Conservation (phyloP, 176 grass and related monocot genomes). For the Oryza meyeriana region DNA sequence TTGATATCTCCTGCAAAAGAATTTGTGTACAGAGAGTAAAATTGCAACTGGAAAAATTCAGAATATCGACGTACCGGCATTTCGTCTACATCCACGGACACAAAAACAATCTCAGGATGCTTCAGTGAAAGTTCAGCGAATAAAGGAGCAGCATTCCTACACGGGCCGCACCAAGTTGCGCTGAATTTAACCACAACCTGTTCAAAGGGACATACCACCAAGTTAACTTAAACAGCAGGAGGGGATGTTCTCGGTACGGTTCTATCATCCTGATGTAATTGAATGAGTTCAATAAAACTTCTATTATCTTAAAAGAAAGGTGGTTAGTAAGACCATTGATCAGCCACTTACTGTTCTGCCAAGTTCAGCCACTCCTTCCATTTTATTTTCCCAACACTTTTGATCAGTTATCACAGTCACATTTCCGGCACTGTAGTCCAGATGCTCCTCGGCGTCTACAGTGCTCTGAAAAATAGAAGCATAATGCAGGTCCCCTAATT, state of each 20-base stretch:
- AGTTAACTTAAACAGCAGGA: conserved; percentile 14
- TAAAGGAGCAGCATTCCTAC: conserved; percentile 49
- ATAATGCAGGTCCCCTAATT: neutral
- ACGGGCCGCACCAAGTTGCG: conserved; percentile 71
- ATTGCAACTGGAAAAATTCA: neutral
- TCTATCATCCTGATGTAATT: too few relatives aligned
- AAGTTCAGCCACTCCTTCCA: conserved; percentile 33
- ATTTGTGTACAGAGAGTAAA: neutral
- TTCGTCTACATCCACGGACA: conserved; percentile 71
- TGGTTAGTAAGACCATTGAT: neutral
- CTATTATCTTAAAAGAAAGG: too few relatives aligned
- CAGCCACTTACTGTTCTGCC: conserved; percentile 41
- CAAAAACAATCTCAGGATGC: conserved; percentile 56
- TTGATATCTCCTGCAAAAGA: neutral
- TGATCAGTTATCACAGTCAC: conserved; percentile 37
- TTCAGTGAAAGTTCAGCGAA: conserved; percentile 57
- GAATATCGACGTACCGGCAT: conserved; percentile 39
- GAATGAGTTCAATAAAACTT: too few relatives aligned
- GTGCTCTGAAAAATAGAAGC: conserved; percentile 33
- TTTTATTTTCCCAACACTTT: conserved; percentile 34
- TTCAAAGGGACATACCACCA: neutral
- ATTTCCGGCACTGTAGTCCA: conserved; percentile 53
- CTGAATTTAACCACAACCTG: conserved; percentile 82
- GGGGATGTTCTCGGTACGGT: too few relatives aligned
- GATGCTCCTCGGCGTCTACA: conserved; percentile 39